phyloP scores from a whole-genome alignment of 768 basidiomycete genomes.

The Amyloporia xantha region DNA sequence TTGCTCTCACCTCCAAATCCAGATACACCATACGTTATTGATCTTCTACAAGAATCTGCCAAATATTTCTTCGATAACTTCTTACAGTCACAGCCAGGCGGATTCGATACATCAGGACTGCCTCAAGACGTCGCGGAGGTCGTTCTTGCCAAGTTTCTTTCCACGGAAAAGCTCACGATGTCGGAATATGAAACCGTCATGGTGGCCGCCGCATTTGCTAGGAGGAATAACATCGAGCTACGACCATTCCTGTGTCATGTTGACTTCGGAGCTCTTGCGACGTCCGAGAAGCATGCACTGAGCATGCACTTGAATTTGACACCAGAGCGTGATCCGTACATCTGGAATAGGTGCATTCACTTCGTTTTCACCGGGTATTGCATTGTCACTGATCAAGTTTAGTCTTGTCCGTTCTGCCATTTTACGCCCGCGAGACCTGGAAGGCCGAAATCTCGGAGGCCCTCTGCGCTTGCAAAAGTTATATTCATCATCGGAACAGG shows the following conservation, averaged over 20 bases:
- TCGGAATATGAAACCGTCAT: constrained; percentile 59
- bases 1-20: constrained; percentile 45
- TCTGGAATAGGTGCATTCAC: constrained; percentile 43
- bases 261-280: constrained; percentile 49
- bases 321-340: constrained; percentile 34
- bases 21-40: constrained; percentile 42
- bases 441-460: constrained; percentile 41
- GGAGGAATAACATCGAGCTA: constrained; percentile 38
- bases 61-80: constrained; percentile 41
- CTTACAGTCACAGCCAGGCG: constrained; percentile 20
- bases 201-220: constrained; percentile 40
- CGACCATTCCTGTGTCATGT: constrained; percentile 42
- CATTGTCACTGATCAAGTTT: neutral
- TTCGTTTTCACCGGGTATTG: neutral
- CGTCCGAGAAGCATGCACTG: constrained; percentile 48
- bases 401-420: constrained; percentile 58
- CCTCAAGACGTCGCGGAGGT: constrained; percentile 34
- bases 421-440: constrained; percentile 42
- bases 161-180: constrained; percentile 43
- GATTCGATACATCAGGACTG: constrained; percentile 4
- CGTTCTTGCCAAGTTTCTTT: constrained; percentile 40
- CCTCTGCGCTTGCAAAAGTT: constrained; percentile 54
- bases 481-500: constrained; percentile 49
- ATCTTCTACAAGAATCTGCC: constrained; percentile 42
- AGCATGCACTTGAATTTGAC: constrained; percentile 34